phyloP scores from a whole-genome alignment of 345 rosid species.

The Pistacia atlantica region DNA sequence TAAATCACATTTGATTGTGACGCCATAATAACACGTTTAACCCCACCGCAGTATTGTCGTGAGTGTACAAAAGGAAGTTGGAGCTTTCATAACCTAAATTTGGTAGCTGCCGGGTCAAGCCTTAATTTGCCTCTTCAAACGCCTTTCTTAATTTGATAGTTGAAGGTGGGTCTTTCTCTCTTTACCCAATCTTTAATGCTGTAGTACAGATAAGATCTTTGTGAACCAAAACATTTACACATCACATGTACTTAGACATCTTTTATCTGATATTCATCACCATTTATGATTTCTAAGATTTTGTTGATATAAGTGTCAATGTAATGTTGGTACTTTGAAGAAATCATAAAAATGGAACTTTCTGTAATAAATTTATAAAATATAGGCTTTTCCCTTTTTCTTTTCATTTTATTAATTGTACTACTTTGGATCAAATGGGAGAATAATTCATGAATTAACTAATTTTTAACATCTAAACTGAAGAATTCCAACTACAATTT shows the following conservation, averaged over 20 bases:
- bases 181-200: background rate
- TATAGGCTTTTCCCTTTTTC: too few species aligned
- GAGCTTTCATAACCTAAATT: background rate
- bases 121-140: background rate
- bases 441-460: too few species aligned
- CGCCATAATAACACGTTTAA: constrained; percentile 5
- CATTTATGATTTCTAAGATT: too few species aligned
- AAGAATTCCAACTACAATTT: too few species aligned
- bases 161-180: background rate
- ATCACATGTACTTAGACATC: too few species aligned
- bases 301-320: too few species aligned
- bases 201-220: background rate
- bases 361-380: too few species aligned
- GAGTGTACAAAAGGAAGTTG: background rate
- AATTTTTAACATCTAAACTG: too few species aligned
- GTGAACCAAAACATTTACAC: background rate
- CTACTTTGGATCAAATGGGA: too few species aligned
- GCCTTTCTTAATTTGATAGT: background rate
- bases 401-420: too few species aligned
- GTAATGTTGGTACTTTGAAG: background rate
- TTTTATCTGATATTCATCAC: too few species aligned
- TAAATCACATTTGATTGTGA: constrained; percentile 8
- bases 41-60: background rate
- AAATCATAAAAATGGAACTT: too few species aligned
- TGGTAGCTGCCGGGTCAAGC: background rate